Evolutionary conservation across 495 filamentous ascomycete genomes (phyloP).

Genomic region (Lichenothelia convexa): DNA sequence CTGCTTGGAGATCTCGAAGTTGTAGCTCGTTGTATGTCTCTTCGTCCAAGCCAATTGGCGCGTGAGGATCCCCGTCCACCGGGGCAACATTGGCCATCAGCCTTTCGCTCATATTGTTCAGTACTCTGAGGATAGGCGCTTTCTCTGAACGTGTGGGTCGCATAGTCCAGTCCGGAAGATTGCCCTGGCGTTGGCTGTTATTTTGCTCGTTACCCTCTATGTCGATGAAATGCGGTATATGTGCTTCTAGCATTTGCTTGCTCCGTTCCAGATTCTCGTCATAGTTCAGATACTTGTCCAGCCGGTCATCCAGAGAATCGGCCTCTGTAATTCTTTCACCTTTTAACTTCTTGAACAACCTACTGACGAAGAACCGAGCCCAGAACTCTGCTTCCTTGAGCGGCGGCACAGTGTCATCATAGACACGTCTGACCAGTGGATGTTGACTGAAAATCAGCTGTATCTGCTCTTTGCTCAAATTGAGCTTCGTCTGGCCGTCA

Average conservation of each 20-base stretch:
- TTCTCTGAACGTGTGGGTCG: conserved; percentile 45
- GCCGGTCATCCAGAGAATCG: conserved; percentile 37
- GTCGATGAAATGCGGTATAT: conserved; percentile 78
- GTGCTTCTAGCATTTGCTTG: conserved; percentile 30
- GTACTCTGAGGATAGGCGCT: conserved; percentile 61
- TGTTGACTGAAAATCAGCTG: conserved; percentile 85
- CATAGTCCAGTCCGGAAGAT: conserved; percentile 77
- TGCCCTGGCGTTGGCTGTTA: conserved; percentile 58
- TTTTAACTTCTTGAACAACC: conserved; percentile 76
- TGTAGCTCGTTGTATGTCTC: conserved; percentile 53
- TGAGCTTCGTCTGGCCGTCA: conserved; percentile 59
- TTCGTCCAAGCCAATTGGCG: conserved; percentile 50
- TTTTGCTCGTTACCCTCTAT: conserved; percentile 88
- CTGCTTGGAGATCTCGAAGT: conserved; percentile 66
- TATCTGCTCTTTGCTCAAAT: conserved; percentile 81
- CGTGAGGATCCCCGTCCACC: conserved; percentile 47
- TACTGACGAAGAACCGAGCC: conserved; percentile 77
- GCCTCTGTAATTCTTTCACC: conserved; percentile 64
- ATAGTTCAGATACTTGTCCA: conserved; percentile 59
- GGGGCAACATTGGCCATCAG: conserved; percentile 73
- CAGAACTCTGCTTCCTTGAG: conserved; percentile 68
- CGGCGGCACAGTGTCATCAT: conserved; percentile 83
- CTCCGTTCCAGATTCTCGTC: conserved; percentile 39
- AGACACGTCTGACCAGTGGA: conserved; percentile 74
- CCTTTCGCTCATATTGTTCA: conserved; percentile 79